Evolutionary conservation across 2,329 filamentous ascomycete genomes (phyloP), one percentile per base, ranked within the genome.

Genomic region (Arthrinium phaeospermum): DNA sequence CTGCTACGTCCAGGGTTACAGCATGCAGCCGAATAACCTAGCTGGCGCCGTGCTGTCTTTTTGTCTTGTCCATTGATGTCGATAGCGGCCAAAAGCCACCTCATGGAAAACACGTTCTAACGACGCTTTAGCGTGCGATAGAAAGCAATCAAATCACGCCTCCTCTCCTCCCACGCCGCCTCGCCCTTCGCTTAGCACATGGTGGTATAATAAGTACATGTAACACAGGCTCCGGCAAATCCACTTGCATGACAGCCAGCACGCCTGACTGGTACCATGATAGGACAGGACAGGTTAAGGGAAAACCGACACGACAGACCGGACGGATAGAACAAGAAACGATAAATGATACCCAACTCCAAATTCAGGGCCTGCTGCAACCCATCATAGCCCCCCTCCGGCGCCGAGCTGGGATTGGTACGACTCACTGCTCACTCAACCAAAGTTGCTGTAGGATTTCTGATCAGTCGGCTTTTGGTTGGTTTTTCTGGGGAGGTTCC

Each of bases 81-180:
- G 4, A 37, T 64, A 64, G 30, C 57, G 57, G 34, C 57, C 57
- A 22, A 64, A 64, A 64, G 22, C 34, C 57, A 64, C 22, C 34
- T 41, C 57, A 41, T 64, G 57, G 34, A 41, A 64, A 64, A 41
- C 57, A 64, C 57, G 57, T 64, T 64, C 57, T 41, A n/a, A 64
- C 57, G 30, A 64, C 34, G 57, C 34, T 41, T 64, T 64, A 41
- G 57, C 34, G 57, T 41, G 34, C 34, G 34, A 41, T 64, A 24
- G 57, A 37, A 64, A 41, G 30, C 57, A 64, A 64, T 64, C 57
- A 64, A 64, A 64, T 7, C 57, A 64, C 57, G 57, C 57, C 34
- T 64, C 41, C 19, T 37, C 19, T 16, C 37, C 37, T 41, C 37
- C 37, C 37, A 41, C 37, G 30, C 3, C 57, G 57, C 57, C 57